Evolutionary conservation across 768 basidiomycete species (phyloP), one percentile per base, ranked within the genome.

Genomic region (Gelatoporia subvermispora): DNA sequence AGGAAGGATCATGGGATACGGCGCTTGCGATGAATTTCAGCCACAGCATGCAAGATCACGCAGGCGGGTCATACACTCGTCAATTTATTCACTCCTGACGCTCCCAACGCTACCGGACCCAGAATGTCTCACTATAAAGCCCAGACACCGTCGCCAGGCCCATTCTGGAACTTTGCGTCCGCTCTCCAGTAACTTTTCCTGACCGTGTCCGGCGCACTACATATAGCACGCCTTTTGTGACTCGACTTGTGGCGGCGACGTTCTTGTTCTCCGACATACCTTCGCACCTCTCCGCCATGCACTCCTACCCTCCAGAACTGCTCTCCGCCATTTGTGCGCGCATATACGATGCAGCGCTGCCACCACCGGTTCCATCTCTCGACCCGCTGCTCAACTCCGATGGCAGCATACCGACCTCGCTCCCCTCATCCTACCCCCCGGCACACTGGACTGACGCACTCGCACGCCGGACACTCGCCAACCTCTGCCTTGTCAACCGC

Each of bases 361-460:
- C 81, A 9, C 72, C 83, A 8, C 57, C 69, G 17, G 47, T 59
- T 3, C 71, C 77, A 7, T 85, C 87, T 28, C 76, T 93, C 54
- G 88, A 92, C 62, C 88, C 90, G 23, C 73, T 85, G 44, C 66
- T 83, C 25, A 59, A 66, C 45, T 65, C 67, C 13, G 65, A 76
- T 44, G 64, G 75, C 39, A 51, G 62, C 8, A 48, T 60, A 1
- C 89, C 90, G 2, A 79, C 81, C 0, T 76, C 75, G 1, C 69
- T 84, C 28, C 89, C 89, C 0, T 84, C 88, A 0, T 81, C 89
- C n/a, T 71, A 79, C 52, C 90, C 89, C 0, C 73, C 84, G 1
- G 69, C 78, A 15, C 76, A 79, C 60, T 88, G 82, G 81, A 69
- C 85, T 0, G 89, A 91, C 53, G 72, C 78, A 4, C 58, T 81